Conservation (phyloP, 108 stramenopile genomes). For the Nitzschia palea region DNA sequence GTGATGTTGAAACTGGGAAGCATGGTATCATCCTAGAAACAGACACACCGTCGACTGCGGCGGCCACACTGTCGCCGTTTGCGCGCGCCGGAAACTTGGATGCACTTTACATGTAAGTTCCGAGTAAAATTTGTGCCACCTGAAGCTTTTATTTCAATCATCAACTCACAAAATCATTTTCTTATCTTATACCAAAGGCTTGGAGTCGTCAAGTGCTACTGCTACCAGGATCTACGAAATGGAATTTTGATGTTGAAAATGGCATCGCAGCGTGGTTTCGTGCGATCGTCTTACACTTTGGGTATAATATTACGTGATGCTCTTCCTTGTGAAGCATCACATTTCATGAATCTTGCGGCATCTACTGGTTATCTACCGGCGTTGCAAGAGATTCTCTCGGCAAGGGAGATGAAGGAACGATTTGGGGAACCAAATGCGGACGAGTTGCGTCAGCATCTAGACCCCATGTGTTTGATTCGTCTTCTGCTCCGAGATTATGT, state of each 20-base stretch:
- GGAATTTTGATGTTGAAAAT: slow-evolving; percentile 65
- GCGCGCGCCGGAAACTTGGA: slow-evolving; percentile 72
- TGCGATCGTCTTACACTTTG: slow-evolving; percentile 68
- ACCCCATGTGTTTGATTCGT: slow-evolving; percentile 69
- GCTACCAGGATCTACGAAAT: slow-evolving; percentile 67
- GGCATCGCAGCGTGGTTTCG: slow-evolving; percentile 57
- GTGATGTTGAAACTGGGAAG: slow-evolving; percentile 49
- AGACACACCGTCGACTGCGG: slow-evolving; percentile 52
- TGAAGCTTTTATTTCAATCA: not conserved
- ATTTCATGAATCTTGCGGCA: slow-evolving; percentile 60
- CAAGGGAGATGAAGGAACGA: slow-evolving; percentile 63
- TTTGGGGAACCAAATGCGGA: slow-evolving; percentile 77
- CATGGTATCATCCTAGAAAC: slow-evolving; percentile 46
- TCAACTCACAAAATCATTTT: not conserved
- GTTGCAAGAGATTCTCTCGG: slow-evolving; percentile 66
- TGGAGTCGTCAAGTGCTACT: slow-evolving; percentile 80
- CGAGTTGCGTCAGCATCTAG: slow-evolving; percentile 58
- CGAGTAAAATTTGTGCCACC: not conserved
- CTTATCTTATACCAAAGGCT: slow-evolving; percentile 40
- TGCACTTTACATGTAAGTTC: slow-evolving; percentile 80
- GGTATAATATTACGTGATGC: slow-evolving; percentile 79
- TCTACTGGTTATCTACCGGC: slow-evolving; percentile 61
- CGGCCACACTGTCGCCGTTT: slow-evolving; percentile 42
- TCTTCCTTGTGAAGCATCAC: slow-evolving; percentile 50
- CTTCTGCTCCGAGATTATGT: slow-evolving; percentile 70